Conservation (phyloP, 306 rosid species). For the Corylus avellana region DNA sequence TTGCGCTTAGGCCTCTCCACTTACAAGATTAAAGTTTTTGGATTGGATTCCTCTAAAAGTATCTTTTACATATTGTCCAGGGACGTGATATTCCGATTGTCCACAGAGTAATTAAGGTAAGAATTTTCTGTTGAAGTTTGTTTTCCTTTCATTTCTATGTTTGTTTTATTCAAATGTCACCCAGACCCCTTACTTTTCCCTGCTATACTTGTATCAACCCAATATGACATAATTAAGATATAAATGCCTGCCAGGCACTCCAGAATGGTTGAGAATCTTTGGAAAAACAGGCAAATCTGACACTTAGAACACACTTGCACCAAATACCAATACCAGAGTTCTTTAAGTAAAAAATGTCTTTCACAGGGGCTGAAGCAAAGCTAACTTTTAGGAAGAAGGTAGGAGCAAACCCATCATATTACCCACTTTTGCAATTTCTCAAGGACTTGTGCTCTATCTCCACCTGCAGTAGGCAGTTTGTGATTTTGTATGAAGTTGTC, state of each 20-base stretch:
- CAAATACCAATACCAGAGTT: background rate
- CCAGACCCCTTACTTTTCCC: background rate
- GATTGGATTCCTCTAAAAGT: background rate
- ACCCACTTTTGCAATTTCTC: background rate
- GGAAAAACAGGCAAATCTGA: background rate
- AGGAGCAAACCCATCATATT: background rate
- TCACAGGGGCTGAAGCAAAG: background rate
- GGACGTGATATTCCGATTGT: slow-evolving; percentile 77
- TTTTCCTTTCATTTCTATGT: slow-evolving; percentile 1
- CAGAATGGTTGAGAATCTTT: background rate
- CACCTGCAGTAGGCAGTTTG: background rate
- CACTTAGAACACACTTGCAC: background rate
- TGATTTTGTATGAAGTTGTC: background rate
- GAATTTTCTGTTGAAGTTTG: slow-evolving; percentile 15
- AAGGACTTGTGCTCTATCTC: background rate
- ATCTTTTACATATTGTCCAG: slow-evolving; percentile 40
- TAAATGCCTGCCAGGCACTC: background rate
- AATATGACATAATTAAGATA: background rate
- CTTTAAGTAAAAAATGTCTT: background rate
- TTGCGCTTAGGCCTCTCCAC: background rate
- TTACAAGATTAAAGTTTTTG: background rate
- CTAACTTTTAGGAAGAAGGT: background rate
- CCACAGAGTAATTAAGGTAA: slow-evolving; percentile 76
- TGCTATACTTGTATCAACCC: background rate
- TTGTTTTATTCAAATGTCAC: slow-evolving; percentile 8